Evolutionary conservation across 73 alveolate genomes (phyloP).

Genomic region (Symbiodinium pilosum): DNA sequence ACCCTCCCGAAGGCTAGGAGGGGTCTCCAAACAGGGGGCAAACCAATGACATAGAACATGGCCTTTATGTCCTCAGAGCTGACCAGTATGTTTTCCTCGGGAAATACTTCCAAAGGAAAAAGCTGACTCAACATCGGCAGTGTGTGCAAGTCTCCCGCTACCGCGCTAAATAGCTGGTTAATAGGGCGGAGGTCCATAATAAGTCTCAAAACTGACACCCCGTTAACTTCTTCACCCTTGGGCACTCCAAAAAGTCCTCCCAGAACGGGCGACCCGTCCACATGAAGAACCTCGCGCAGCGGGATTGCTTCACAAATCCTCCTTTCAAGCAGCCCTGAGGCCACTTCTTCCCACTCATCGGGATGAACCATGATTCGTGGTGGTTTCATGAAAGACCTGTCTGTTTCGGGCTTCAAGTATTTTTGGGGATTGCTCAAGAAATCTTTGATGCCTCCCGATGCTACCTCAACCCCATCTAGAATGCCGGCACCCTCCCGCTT

Average conservation of each 20-base stretch:
- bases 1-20: constrained; percentile 8
- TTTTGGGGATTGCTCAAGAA: not conserved
- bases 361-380: not conserved
- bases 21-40: not conserved
- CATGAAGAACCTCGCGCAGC: not conserved
- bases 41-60: constrained; percentile 23
- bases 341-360: not conserved
- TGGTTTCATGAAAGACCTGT: not conserved
- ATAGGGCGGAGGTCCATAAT: constrained; percentile 17
- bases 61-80: constrained; percentile 9
- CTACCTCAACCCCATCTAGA: not conserved
- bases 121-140: constrained; percentile 14
- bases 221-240: not conserved
- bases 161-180: not conserved
- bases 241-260: constrained; percentile 38
- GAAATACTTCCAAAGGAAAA: not conserved
- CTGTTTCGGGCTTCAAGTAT: not conserved
- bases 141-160: constrained; percentile 32
- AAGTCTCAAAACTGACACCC: not conserved
- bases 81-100: not conserved
- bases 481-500: constrained; percentile 4
- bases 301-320: constrained; percentile 23
- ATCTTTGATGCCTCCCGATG: not conserved
- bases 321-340: not conserved
- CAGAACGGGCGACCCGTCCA: not conserved